phyloP scores from a whole-genome alignment of 2,329 filamentous ascomycete genomes.

The Fulvia fulva region DNA sequence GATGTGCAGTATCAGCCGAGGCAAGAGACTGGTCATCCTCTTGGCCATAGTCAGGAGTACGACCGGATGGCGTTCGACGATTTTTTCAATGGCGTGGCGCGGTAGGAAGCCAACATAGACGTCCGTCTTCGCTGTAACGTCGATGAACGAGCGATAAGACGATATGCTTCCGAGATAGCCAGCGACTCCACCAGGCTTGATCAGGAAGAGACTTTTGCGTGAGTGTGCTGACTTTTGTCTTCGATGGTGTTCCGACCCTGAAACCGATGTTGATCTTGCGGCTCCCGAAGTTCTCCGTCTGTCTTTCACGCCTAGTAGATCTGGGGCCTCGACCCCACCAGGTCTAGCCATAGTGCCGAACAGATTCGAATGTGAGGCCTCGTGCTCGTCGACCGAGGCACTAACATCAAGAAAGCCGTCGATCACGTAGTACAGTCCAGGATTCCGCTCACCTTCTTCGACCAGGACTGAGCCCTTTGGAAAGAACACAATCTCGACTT shows the following conservation, averaged over 20 bases:
- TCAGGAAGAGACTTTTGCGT: conserved; percentile 73
- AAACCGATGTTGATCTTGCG: conserved; percentile 21
- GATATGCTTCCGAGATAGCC: conserved; percentile 94
- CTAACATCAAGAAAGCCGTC: conserved; percentile 95
- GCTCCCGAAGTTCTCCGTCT: conserved; percentile 16
- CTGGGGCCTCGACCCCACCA: conserved; percentile 34
- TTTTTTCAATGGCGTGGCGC: conserved; percentile 76
- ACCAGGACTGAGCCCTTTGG: conserved; percentile 91
- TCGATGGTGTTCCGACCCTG: conserved; percentile 30
- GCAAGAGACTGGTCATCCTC: conserved; percentile 80
- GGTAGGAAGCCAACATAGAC: conserved; percentile 96
- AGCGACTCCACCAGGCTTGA: conserved; percentile 90
- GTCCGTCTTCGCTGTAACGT: conserved; percentile 95
- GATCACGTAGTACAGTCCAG: conserved; percentile 93
- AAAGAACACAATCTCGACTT: conserved; percentile 96
- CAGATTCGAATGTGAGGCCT: conserved; percentile 38
- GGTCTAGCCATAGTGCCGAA: conserved; percentile 40
- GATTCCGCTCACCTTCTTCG: conserved; percentile 94
- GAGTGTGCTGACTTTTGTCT: conserved; percentile 40
- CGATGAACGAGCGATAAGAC: conserved; percentile 92
- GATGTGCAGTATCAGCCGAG: conserved; percentile 87
- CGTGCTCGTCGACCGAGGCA: conserved; percentile 68
- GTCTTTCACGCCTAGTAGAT: conserved; percentile 17
- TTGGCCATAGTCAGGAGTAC: conserved; percentile 95
- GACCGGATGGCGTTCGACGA: conserved; percentile 88